Evolutionary conservation across 2,329 filamentous ascomycete genomes (phyloP).

Genomic region (Capronia epimyces): DNA sequence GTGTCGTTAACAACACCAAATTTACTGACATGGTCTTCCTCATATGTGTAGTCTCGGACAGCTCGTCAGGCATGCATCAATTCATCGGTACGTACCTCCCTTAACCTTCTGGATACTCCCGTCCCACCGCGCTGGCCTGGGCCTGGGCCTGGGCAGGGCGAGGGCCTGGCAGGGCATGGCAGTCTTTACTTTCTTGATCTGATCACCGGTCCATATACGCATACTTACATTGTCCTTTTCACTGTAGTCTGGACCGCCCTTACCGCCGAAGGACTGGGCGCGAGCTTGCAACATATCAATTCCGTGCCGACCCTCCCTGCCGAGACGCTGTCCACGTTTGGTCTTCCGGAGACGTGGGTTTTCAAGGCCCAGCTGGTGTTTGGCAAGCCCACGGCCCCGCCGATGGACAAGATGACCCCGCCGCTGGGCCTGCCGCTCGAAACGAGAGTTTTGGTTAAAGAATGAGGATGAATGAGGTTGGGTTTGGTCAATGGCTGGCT

Average conservation of each 20-base stretch:
- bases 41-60: constrained; percentile 53
- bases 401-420: constrained; percentile 20
- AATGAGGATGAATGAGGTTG: neutral
- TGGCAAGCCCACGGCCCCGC: constrained; percentile 41
- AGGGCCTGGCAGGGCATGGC: too few species aligned
- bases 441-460: constrained; percentile 19
- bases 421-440: constrained; percentile 21
- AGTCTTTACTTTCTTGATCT: too few species aligned
- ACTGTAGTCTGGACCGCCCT: constrained; percentile 66
- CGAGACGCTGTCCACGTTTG: constrained; percentile 64
- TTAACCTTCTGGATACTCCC: neutral
- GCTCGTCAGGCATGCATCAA: constrained; percentile 69
- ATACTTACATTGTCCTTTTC: neutral
- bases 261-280: constrained; percentile 75
- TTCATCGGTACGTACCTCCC: constrained; percentile 39
- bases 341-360: constrained; percentile 65
- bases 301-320: constrained; percentile 63
- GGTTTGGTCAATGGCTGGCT: neutral
- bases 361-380: constrained; percentile 82
- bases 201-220: too few species aligned
- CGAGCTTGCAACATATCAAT: constrained; percentile 92
- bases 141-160: too few species aligned
- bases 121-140: too few species aligned
- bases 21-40: constrained; percentile 3
- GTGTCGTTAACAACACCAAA: too few species aligned